Base-by-base conservation (phyloP, 805 yeast genomes). In the Naumovozyma dairenensis region DNA sequence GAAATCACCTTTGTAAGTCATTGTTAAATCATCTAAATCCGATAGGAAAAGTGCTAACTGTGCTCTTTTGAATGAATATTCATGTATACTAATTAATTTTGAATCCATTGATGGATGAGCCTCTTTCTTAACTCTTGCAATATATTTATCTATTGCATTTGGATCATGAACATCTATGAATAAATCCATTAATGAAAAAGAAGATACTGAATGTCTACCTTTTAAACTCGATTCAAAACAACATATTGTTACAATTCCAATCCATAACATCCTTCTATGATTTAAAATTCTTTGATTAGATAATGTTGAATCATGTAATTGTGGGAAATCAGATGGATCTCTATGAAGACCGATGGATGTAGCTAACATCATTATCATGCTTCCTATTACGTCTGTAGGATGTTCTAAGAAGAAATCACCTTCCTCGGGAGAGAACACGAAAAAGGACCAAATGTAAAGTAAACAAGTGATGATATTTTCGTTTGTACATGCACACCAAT, bases 371-470 rank as follows among this genome's bases (percentile, higher is more conserved):
- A 50, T 41, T 10, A 56, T 45, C 6, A 54, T 29, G 18, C 59
- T 53, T n/a, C 47, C 40, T 2, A 57, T 41, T 10, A 53, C 46
- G 39, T 53, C 61, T 2, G 62, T 54, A 14, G 62, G 60, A 26
- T 55, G 57, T 24, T 47, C 59, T 21, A 48, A 37, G 32, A 55
- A 52, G 17, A 51, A 49, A 38, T 57, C 61, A 16, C 59, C 57
- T 37, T 54, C 54, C 30, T 57, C 60, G 1, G 62, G 60, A 1
- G 62, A 50, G 32, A 53, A 48, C 9, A 48, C 58, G 21, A 49
- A 49, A 27, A 48, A 51, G 10, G 57, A 40, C 62, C 62, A 57
- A 20, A 54, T 44, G 29, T 52, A 57, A 28, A 53, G 40, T 21
- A 52, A 37, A 31, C 55, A 57, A 7, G 51, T 45, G 14, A 51